phyloP scores from a whole-genome alignment of 495 filamentous ascomycete genomes.

The Pseudomonodictys pantanalensis region DNA sequence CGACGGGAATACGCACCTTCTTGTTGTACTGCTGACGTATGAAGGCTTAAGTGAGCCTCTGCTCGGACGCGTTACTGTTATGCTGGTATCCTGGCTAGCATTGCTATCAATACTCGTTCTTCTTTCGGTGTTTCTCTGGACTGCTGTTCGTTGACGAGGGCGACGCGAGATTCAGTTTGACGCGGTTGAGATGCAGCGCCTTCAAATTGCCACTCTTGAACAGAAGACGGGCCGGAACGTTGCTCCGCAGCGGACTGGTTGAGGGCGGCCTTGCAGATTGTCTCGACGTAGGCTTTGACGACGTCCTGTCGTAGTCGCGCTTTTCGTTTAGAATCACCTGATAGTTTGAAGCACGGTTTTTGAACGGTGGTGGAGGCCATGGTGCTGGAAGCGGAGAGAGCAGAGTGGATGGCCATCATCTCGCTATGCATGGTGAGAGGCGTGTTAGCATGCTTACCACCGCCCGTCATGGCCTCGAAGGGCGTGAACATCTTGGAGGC shows the following conservation, averaged over 20 bases:
- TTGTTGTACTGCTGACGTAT: too few species aligned
- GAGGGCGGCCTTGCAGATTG: conserved; percentile 40
- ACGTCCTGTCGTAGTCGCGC: conserved; percentile 41
- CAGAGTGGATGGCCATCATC: conserved; percentile 56
- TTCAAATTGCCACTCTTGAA: conserved; percentile 53
- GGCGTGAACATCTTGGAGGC: conserved; percentile 30
- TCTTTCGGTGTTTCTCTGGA: conserved; percentile 39
- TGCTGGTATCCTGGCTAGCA: conserved; percentile 32
- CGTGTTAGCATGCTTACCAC: conserved; percentile 37
- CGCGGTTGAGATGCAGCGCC: conserved; percentile 45
- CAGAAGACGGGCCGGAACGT: conserved; percentile 35
- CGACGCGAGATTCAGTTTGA: conserved; percentile 31
- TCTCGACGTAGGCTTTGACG: conserved; percentile 47
- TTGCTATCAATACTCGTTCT: conserved; percentile 31
- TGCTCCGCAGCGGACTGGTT: conserved; percentile 29
- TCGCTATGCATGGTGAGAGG: conserved; percentile 54
- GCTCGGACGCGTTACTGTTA: conserved; percentile 15
- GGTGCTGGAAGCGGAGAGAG: conserved; percentile 47
- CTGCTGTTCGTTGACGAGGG: conserved; percentile 27
- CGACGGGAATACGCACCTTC: too few species aligned
- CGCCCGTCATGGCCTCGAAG: conserved; percentile 37
- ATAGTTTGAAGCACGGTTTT: conserved; percentile 52
- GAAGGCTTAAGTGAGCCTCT: too few species aligned
- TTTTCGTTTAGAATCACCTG: conserved; percentile 48
- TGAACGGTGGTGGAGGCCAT: conserved; percentile 43